Evolutionary conservation across 179 eudicot species (phyloP).

Genomic region (Amaranthus tricolor): DNA sequence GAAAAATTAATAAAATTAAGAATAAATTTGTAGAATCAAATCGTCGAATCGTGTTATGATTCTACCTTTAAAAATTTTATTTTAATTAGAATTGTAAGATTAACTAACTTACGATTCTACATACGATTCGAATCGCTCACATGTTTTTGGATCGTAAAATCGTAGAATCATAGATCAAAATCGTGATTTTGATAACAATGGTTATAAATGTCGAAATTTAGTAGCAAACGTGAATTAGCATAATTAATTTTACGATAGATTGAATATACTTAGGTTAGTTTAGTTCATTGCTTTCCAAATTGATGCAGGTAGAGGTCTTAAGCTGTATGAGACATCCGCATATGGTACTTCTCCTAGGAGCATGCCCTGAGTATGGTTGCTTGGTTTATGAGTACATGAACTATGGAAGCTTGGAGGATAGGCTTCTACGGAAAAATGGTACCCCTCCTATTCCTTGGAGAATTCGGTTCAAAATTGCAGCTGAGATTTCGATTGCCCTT

Average conservation of each 20-base stretch:
- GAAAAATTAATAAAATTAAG: no score
- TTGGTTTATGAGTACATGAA: constrained; percentile 50
- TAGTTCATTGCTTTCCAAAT: neutral
- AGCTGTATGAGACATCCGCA: constrained; percentile 48
- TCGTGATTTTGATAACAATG: no score
- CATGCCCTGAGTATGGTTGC: constrained; percentile 55
- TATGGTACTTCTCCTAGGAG: constrained; percentile 53
- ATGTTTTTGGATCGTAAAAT: no score
- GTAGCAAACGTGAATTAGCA: neutral
- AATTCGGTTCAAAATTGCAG: constrained; percentile 42
- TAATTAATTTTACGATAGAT: neutral
- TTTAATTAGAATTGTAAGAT: no score
- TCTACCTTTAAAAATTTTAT: no score
- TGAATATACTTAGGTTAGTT: neutral
- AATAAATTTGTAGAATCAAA: no score
- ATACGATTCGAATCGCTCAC: no score
- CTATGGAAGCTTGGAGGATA: constrained; percentile 46
- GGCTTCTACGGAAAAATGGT: constrained; percentile 32
- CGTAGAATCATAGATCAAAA: no score
- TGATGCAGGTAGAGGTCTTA: constrained; percentile 43
- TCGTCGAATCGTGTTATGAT: no score
- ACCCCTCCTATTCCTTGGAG: constrained; percentile 46
- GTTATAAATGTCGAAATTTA: neutral
- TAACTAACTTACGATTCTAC: no score
- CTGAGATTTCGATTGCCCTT: constrained; percentile 41